Percentiles rank a stretch among this genome's conserved stretches.
These are phyloP conservation scores for Lathyrus aphaca DNA, from an alignment of 306 rosid species.

Conservation along the genomic window DNA sequence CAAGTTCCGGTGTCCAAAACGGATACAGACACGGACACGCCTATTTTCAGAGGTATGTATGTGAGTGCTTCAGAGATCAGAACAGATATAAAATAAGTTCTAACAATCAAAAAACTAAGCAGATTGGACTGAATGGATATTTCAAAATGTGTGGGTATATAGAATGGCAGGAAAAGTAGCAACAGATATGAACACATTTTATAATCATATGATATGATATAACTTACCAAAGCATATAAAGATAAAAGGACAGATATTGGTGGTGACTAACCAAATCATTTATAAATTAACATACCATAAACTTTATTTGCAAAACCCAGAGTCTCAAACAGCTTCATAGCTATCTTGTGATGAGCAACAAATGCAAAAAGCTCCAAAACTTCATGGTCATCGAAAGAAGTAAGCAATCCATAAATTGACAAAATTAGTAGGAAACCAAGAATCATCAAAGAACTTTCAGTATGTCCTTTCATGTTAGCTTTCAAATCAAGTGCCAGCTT, in stretches of 20 bases:
- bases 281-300: slow-evolving; percentile 13
- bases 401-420: slow-evolving; percentile 22
- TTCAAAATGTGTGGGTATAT: neutral
- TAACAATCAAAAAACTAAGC: neutral
- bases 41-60: no score
- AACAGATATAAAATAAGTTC: neutral
- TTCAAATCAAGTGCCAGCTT: slow-evolving; percentile 10
- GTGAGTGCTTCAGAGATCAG: neutral
- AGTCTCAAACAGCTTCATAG: neutral
- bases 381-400: slow-evolving; percentile 9
- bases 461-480: slow-evolving; percentile 6
- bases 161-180: neutral
- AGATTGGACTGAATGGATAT: neutral
- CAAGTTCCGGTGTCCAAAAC: no score
- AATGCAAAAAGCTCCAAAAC: slow-evolving; percentile 4
- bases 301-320: slow-evolving; percentile 11
- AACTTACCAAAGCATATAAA: neutral
- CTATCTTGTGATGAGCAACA: slow-evolving; percentile 20
- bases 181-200: neutral
- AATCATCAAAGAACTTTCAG: neutral
- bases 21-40: no score
- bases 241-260: neutral
- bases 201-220: neutral
- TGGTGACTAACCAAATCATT: neutral
- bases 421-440: slow-evolving; percentile 17